A percentile compares a stretch with the other conserved stretches of the same genome.
Conservation (phyloP, 2,329 filamentous ascomycete genomes). For the Thelonectria olida region DNA sequence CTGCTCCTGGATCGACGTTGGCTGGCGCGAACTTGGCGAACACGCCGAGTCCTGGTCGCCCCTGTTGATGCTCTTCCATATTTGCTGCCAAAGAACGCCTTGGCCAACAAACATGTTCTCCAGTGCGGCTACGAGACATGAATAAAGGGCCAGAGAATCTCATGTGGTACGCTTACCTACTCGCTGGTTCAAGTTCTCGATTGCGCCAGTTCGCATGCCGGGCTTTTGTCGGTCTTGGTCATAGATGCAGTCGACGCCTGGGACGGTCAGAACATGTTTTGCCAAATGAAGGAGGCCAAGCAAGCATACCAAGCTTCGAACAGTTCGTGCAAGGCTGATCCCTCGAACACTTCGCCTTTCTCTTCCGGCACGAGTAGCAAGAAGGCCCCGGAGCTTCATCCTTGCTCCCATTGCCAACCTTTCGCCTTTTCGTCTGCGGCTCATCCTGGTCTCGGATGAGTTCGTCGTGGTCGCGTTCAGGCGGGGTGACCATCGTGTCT, state of each 20-base stretch:
- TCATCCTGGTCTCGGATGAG: background rate
- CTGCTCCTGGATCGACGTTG: conserved; percentile 11
- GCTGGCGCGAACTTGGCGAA: background rate
- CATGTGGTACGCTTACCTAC: conserved; percentile 31
- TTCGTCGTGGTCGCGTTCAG: background rate
- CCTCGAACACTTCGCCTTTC: conserved; percentile 55
- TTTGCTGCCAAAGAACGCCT: conserved; percentile 47
- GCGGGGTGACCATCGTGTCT: background rate
- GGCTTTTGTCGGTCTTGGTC: conserved; percentile 45
- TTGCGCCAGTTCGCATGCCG: conserved; percentile 46
- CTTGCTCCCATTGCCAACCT: background rate
- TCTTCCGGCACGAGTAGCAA: conserved; percentile 55
- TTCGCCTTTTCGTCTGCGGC: conserved; percentile 10
- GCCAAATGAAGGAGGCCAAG: too few relatives aligned
- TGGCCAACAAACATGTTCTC: conserved; percentile 52
- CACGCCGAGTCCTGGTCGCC: background rate
- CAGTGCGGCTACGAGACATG: conserved; percentile 27
- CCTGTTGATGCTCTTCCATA: conserved; percentile 30
- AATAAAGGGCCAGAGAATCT: background rate
- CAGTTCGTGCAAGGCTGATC: conserved; percentile 50
- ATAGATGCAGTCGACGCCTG: conserved; percentile 45
- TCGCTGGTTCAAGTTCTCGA: conserved; percentile 47
- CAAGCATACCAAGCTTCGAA: background rate
- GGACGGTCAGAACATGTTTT: too few relatives aligned
- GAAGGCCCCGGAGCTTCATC: conserved; percentile 10